Base-by-base conservation (phyloP, 306 rosid species). In the Leucaena leucocephala region DNA sequence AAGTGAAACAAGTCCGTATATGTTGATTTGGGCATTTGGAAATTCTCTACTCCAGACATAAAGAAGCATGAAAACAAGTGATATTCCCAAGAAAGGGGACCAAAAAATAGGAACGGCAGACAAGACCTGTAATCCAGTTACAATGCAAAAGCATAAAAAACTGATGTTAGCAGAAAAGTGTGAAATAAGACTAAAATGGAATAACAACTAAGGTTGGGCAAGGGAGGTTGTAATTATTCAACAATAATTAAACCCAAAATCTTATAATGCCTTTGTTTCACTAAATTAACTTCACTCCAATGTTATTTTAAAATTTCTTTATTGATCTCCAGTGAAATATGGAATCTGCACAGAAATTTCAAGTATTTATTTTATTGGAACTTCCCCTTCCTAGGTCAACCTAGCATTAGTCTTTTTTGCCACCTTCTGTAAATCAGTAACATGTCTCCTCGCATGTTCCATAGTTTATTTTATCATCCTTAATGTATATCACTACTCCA, bases 21-120 rank as follows among this genome's bases (percentile, higher is more conserved):
- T 66, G 84, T 83, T 96, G 89, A 96, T 85, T 76, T 78, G 90
- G 49, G 97, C 97, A 75, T 80, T 96, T 33, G 98, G 99, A 82
- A 89, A 96, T 84, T 96, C 98, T 89, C 99, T 90, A 86, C 99
- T 93, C 99, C 99, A 96, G 21, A 96, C 84, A 54, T 96, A 93
- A 66, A 96, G 83, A 77, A 96, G 98, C 97, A 96, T 96, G 83
- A 90, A 91, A 76, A 96, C 99, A 59, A 96, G 94, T 48, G 99
- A 90, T 82, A 91, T 50, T 79, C 92, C 98, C 72, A 96, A 79
- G 80, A 89, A 88, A 22, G 89, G 82, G 68, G 91, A 75, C 86
- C 62, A 59, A 35, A 96, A 84, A 38, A 86, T 22, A 67, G 97
- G 99, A 78, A 96, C 88, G 72, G 82, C 86, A 9, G 98, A 88